A percentile compares a stretch with the other conserved stretches of the same genome.
phyloP scores from a whole-genome alignment of 2,329 filamentous ascomycete species.

The Penicillium sp. region DNA sequence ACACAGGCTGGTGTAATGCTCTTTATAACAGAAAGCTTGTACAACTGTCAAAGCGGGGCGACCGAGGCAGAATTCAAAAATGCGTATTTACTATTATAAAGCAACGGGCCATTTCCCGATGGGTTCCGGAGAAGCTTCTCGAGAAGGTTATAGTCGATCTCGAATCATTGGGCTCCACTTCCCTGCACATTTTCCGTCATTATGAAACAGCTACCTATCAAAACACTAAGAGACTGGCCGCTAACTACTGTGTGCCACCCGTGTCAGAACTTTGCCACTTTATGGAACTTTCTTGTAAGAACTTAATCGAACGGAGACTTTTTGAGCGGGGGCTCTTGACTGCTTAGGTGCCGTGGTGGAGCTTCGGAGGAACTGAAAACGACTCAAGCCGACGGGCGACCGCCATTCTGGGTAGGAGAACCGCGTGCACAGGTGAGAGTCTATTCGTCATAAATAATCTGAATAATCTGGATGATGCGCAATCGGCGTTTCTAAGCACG shows the following conservation, averaged over 20 bases:
- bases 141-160: slow-evolving; percentile 16
- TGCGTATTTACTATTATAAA: slow-evolving; percentile 17
- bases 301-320: slow-evolving; percentile 4
- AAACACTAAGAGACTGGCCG: not conserved
- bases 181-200: not conserved
- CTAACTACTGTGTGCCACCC: not conserved
- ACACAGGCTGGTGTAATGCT: not conserved
- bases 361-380: slow-evolving; percentile 20
- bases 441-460: slow-evolving; percentile 1
- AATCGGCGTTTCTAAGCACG: slow-evolving; percentile 21
- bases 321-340: not conserved
- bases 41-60: slow-evolving; percentile 20
- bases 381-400: slow-evolving; percentile 18
- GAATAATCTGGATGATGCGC: slow-evolving; percentile 4
- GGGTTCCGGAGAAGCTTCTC: slow-evolving; percentile 26
- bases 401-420: slow-evolving; percentile 25
- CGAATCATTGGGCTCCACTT: slow-evolving; percentile 15
- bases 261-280: not conserved
- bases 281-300: not conserved
- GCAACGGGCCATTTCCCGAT: slow-evolving; percentile 12
- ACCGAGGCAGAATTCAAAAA: slow-evolving; percentile 15
- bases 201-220: not conserved
- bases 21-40: slow-evolving; percentile 10
- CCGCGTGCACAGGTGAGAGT: slow-evolving; percentile 19
- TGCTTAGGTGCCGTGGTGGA: slow-evolving; percentile 15